A percentile compares a stretch with the other conserved stretches of the same genome.
These are phyloP conservation scores for Glaciozyma antarctica DNA, from an alignment of 768 basidiomycete genomes.

Conservation along the genomic window DNA sequence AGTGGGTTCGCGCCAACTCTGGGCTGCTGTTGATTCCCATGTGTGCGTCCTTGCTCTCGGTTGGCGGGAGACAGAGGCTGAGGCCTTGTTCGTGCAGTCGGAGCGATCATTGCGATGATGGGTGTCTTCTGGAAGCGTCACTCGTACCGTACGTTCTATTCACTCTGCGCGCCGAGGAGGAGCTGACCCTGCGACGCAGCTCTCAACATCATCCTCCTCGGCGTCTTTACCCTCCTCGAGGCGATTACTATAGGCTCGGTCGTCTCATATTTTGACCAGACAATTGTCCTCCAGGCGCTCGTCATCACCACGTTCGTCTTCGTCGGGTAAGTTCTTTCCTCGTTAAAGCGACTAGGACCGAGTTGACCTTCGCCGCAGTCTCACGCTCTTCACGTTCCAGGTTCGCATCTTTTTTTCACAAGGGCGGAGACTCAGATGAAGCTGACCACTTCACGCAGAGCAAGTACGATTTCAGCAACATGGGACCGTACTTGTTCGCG, in stretches of 20 bases:
- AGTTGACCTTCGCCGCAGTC: too few species aligned
- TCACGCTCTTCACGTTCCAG: conserved; percentile 91
- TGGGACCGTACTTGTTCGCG: conserved; percentile 83
- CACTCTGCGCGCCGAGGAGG: not conserved
- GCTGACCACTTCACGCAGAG: conserved; percentile 36
- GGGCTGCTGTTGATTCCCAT: conserved; percentile 37
- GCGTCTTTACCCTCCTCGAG: conserved; percentile 82
- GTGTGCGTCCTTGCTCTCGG: not conserved
- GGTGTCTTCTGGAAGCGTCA: conserved; percentile 88
- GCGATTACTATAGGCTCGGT: conserved; percentile 80
- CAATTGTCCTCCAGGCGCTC: conserved; percentile 86
- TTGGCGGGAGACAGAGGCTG: not conserved
- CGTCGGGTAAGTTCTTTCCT: conserved; percentile 47
- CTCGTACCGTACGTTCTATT: conserved; percentile 48
- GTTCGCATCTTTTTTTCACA: conserved; percentile 41
- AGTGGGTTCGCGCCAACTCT: conserved; percentile 41
- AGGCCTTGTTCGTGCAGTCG: conserved; percentile 34
- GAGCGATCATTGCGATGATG: conserved; percentile 66
- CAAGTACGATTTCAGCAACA: conserved; percentile 82
- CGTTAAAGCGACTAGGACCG: too few species aligned
- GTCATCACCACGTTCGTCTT: conserved; percentile 94
- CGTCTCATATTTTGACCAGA: conserved; percentile 57
- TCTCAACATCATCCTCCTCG: conserved; percentile 71
- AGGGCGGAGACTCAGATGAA: not conserved
- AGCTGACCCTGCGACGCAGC: conserved; percentile 37